Base-by-base conservation (phyloP, 495 filamentous ascomycete species). In the Massariosphaeria phaeospora region DNA sequence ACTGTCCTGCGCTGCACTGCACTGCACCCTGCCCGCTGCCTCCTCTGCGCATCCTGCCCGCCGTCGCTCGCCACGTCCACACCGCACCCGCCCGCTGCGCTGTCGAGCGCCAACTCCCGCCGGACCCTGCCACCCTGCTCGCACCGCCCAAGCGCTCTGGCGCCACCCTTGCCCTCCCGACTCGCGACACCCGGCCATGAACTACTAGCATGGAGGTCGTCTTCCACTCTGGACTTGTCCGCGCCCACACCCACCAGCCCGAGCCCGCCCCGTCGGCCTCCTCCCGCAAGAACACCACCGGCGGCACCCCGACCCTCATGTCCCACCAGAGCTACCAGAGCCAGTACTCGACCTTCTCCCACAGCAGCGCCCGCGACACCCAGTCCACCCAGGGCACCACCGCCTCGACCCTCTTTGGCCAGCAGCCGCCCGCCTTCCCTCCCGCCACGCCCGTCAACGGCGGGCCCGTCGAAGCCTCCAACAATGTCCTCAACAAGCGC, bases 401-500 rank as follows among this genome's bases (percentile, higher is more conserved):
- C 11, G 40, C 61, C 24, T 67, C 67, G 29, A 69, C 67, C 20
- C 61, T 71, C 12, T 71, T 69, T 42, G 38, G 44, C 25, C 18
- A 35, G 17, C 25, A 13, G 18, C 72, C 67, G 69, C 76, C 51
- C 13, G 60, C 60, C 31, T 49, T 56, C 41, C 58, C 64, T 3
- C 24, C 65, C 11, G 58, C 66, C 17, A 60, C 62, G 0, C 63
- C 54, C 20, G 36, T 53, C 41, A 75, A 75, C 57, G 79, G 77
- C 57, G 81, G 77, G 45, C 81, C 79, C 39, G 78, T 90, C 52
- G 69, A 81, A 50, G 82, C 86, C 30, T 85, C 84, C 63, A 78
- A 86, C 69, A 95, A 91, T 67, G 94, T 98, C 70, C 94, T 97
- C 75, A 98, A 97, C 70, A 85, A 86, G 66, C 83, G 80, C 54